Evolutionary conservation across 805 yeast genomes (phyloP), one percentile per base, ranked within the genome.

Genomic region (Zygosaccharomyces lentus): DNA sequence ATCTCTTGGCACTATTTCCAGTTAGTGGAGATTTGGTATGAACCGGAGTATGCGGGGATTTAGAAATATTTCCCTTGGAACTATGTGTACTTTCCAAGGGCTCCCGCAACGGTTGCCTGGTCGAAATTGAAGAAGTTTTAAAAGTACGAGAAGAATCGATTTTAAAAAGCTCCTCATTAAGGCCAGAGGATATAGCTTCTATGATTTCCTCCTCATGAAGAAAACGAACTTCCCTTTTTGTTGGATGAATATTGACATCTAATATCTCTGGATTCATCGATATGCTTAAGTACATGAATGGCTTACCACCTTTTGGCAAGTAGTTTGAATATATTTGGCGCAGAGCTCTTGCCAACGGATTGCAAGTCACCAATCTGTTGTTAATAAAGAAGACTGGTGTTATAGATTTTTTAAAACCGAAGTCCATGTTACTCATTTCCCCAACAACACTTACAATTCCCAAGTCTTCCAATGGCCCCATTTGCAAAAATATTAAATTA

Each of bases 191-290:
- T 2, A 90, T 71, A 29, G 59, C 55, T 32, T 82, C 88, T 9
- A 87, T 76, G 16, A 93, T 88, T 59, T 90, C 97, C 37, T 84
- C 93, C 56, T 93, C 97, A 61, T 80, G 66, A 29, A 93, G 67
- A 60, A 93, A 89, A 35, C 95, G 64, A 2, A 93, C 97, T 57
- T 91, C 97, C 48, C 91, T 75, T 56, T 93, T 93, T 0, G 98
- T 91, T 0, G 99, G 99, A 60, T 93, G 99, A 10, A 93, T 82
- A 61, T 93, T 93, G 12, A 93, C 98, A 62, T 93, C 99, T 6
- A 93, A 73, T 49, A 82, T 81, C 27, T 66, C 67, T 0, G 96
- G 86, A 17, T 73, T 69, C 2, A 93, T 78, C 15, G 69, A 69
- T n/a, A 93, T 61, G 39, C 86, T 73, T 43, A 93, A 48, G 64